Conservation (phyloP, 2,329 filamentous ascomycete genomes). For the Chrysosporium queenslandicum region DNA sequence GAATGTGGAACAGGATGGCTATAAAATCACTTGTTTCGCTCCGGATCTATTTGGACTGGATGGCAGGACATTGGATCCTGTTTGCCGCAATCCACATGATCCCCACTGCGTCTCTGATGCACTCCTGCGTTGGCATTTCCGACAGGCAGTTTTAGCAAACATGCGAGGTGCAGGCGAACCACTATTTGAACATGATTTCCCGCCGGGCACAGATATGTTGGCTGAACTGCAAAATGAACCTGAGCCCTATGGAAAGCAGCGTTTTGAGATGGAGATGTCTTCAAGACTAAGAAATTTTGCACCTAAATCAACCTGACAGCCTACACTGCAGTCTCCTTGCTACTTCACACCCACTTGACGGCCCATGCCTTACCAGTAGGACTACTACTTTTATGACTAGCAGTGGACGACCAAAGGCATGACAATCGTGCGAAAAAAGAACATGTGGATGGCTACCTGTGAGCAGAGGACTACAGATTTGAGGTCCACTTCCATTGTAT, state of each 20-base stretch:
- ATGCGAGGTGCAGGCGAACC: slow-evolving; percentile 22
- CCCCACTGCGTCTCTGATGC: slow-evolving; percentile 14
- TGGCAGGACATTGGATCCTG: slow-evolving; percentile 16
- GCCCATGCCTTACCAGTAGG: too few relatives aligned
- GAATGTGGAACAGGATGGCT: slow-evolving; percentile 15
- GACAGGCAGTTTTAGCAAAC: slow-evolving; percentile 21
- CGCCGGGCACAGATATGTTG: slow-evolving; percentile 20
- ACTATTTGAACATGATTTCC: slow-evolving; percentile 21
- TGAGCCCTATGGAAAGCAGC: slow-evolving; percentile 15
- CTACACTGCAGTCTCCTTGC: too few relatives aligned
- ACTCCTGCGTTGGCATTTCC: slow-evolving; percentile 21
- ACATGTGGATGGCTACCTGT: too few relatives aligned
- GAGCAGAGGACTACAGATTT: too few relatives aligned
- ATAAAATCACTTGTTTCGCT: slow-evolving; percentile 15
- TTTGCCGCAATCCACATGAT: slow-evolving; percentile 10
- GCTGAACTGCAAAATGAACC: slow-evolving; percentile 12
- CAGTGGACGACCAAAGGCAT: too few relatives aligned
- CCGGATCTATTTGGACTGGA: slow-evolving; percentile 14
- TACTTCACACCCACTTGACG: too few relatives aligned
- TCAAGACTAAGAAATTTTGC: neutral
- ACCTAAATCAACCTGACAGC: neutral
- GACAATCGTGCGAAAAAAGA: too few relatives aligned
- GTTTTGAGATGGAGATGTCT: slow-evolving; percentile 14
- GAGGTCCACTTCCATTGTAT: too few relatives aligned
- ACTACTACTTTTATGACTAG: too few relatives aligned